phyloP scores from a whole-genome alignment of 257 asterid species.

The Rauvolfia tetraphylla region DNA sequence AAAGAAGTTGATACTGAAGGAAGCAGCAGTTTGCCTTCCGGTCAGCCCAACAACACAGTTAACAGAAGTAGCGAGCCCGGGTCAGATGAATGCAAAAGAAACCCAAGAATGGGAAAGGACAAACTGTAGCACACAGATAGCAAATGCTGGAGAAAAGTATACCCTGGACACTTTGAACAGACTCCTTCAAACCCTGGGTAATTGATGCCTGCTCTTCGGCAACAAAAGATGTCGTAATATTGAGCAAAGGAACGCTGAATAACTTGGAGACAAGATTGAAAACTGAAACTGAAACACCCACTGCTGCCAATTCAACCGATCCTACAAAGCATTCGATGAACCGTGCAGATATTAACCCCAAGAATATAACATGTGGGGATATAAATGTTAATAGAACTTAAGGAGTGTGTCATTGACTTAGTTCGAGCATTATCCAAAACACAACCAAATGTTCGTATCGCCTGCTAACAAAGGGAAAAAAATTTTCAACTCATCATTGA shows the following conservation, averaged over 20 bases:
- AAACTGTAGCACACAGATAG: not conserved
- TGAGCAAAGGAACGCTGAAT: slow-evolving; percentile 93
- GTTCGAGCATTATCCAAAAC: not conserved
- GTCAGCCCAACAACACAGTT: slow-evolving; percentile 36
- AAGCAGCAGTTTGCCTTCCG: slow-evolving; percentile 47
- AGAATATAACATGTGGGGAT: not conserved
- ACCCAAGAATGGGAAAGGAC: not conserved
- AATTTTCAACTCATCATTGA: not conserved
- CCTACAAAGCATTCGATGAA: slow-evolving; percentile 40
- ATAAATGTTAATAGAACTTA: not conserved
- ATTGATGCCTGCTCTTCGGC: slow-evolving; percentile 91
- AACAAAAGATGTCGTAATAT: slow-evolving; percentile 87
- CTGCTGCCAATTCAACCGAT: slow-evolving; percentile 92
- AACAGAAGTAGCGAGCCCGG: slow-evolving; percentile 11
- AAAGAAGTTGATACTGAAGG: slow-evolving; percentile 88
- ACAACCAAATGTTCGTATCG: not conserved
- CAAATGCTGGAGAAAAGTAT: slow-evolving; percentile 5
- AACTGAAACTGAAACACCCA: slow-evolving; percentile 87
- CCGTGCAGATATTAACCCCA: not conserved
- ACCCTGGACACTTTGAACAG: slow-evolving; percentile 34
- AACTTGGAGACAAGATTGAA: slow-evolving; percentile 84
- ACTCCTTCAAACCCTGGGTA: slow-evolving; percentile 32
- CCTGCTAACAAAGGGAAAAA: not conserved
- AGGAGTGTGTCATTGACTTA: not conserved
- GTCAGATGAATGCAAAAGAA: slow-evolving; percentile 7